These are phyloP conservation scores for Ophiocordyceps polyrhachis-furcata DNA, from an alignment of 2,329 filamentous ascomycete genomes.

Conservation along the genomic window DNA sequence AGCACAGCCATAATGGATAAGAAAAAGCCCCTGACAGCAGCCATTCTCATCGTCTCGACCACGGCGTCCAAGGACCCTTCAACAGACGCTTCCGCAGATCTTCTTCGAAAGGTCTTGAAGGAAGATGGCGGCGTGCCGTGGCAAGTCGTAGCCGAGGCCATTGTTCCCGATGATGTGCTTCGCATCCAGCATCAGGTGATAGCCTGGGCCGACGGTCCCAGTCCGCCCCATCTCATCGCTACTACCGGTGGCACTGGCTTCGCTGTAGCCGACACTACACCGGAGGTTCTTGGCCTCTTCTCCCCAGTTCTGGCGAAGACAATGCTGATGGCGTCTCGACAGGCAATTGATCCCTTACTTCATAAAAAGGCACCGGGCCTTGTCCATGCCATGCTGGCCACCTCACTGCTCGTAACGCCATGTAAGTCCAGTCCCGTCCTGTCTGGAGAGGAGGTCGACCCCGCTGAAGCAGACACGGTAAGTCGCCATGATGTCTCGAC, in stretches of 20 bases:
- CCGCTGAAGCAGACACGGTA: not conserved
- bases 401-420: slow-evolving; percentile 70
- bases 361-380: slow-evolving; percentile 77
- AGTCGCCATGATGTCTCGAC: slow-evolving; percentile 96
- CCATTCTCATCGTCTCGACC: slow-evolving; percentile 76
- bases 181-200: slow-evolving; percentile 59
- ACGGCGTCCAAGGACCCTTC: slow-evolving; percentile 67
- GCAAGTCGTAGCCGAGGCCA: slow-evolving; percentile 48
- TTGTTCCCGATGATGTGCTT: slow-evolving; percentile 59
- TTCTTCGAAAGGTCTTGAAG: slow-evolving; percentile 50
- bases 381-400: slow-evolving; percentile 84
- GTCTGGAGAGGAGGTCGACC: not conserved
- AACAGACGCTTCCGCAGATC: slow-evolving; percentile 53
- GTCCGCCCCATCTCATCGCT: slow-evolving; percentile 54
- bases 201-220: slow-evolving; percentile 50
- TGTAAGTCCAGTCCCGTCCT: slow-evolving; percentile 38
- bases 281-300: slow-evolving; percentile 44
- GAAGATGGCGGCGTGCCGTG: slow-evolving; percentile 51
- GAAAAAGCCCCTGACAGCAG: slow-evolving; percentile 39
- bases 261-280: slow-evolving; percentile 65
- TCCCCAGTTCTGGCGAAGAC: not conserved
- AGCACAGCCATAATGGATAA: not conserved
- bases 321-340: not conserved
- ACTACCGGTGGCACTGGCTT: slow-evolving; percentile 93
- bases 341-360: slow-evolving; percentile 64